Percentiles rank a stretch among this genome's conserved stretches.
Conservation (phyloP, 2,329 filamentous ascomycete genomes). For the Teratosphaeria viscida region DNA sequence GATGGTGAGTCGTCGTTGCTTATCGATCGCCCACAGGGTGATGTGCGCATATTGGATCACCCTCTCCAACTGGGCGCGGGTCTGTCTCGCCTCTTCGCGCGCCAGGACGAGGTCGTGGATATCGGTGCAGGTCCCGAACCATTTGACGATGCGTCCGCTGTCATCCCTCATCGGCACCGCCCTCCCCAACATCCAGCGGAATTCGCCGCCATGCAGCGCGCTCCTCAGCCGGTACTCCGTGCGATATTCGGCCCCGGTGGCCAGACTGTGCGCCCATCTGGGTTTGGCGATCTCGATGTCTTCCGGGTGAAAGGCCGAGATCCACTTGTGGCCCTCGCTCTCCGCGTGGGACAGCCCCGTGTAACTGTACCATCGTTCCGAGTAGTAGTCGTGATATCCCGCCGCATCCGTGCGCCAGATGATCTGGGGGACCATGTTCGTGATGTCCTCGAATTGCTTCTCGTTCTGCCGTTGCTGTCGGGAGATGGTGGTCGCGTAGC, state of each 20-base stretch:
- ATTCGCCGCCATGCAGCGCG: conserved; percentile 49
- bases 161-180: conserved; percentile 56
- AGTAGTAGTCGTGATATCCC: conserved; percentile 63
- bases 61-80: conserved; percentile 58
- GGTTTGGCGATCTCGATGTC: conserved; percentile 48
- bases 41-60: conserved; percentile 67
- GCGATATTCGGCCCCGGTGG: conserved; percentile 57
- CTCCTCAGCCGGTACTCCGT: conserved; percentile 61
- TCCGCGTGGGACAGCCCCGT: conserved; percentile 56
- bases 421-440: conserved; percentile 49
- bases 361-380: conserved; percentile 68
- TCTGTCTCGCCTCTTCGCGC: conserved; percentile 54
- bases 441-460: conserved; percentile 63
- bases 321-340: conserved; percentile 54
- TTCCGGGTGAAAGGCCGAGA: conserved; percentile 57
- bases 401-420: conserved; percentile 62
- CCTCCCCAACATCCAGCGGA: conserved; percentile 68
- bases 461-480: conserved; percentile 62
- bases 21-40: conserved; percentile 64
- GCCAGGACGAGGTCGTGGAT: conserved; percentile 65
- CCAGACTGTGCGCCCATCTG: conserved; percentile 52
- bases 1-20: conserved; percentile 51
- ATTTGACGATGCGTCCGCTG: conserved; percentile 60
- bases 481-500: conserved; percentile 57
- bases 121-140: conserved; percentile 74